Base-by-base conservation (phyloP, 768 basidiomycete species). In the Ephemerocybe angulata region DNA sequence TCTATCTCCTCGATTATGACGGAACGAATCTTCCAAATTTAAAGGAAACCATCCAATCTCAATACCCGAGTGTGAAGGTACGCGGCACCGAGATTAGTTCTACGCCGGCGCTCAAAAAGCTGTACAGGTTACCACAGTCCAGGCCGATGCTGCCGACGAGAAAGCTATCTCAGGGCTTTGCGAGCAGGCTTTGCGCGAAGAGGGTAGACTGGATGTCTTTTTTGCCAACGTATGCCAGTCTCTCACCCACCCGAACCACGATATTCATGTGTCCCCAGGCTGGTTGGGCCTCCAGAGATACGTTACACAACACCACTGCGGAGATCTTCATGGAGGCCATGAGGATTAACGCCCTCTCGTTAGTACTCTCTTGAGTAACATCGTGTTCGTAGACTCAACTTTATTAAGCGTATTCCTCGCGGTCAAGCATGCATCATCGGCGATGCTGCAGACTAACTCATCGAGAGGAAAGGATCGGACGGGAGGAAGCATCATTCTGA, bases 171-270 rank as follows among this genome's bases (percentile, higher is more conserved):
- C 81, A 21, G 71, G 70, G 5, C 67, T 93, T 1, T 93, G 93
- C 67, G 72, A 86, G 54, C 84, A 76, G 54, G 91, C 88, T 2
- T 63, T 93, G 29, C 70, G 80, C 40, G 93, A 97, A 57, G 87
- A 95, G 65, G 93, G 93, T 8, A 80, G 84, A 56, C 76, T 98
- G 12, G 95, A 98, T 61, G 85, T 95, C 59, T 97, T 97, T 77
- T 98, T 94, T 66, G 95, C 95, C 30, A 97, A 98, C 67, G 94
- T 92, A 63, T 50, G 83, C 2, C 22, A 48, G 38, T 38, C 21
- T 33, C 37, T 43, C n/a, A 17, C 15, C 25, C 33, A 2, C 28
- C 43, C 43, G 4, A 8, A 54, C 57, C 50, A 21, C 17, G 19
- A 19, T 46, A 4, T 29, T 8, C 55, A 29, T 57, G n/a, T n/a